phyloP scores from a whole-genome alignment of 495 filamentous ascomycete species.

The Penicillium dipodomyicola region DNA sequence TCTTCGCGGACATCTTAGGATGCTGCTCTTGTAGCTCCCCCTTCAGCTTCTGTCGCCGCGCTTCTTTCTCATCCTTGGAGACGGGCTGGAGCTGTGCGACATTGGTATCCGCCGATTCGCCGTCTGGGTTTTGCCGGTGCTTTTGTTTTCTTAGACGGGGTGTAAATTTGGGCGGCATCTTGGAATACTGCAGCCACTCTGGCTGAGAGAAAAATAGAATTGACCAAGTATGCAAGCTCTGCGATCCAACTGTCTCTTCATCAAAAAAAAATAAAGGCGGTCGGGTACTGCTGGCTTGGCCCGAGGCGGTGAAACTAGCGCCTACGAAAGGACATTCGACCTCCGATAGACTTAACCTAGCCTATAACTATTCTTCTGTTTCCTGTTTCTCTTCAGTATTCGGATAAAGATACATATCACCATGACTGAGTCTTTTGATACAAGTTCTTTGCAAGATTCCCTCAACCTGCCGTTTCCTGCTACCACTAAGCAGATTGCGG shows the following conservation, averaged over 20 bases:
- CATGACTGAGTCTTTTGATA: slow-evolving; percentile 35
- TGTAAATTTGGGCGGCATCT: slow-evolving; percentile 71
- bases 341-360: background rate
- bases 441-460: slow-evolving; percentile 34
- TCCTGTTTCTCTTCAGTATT: background rate
- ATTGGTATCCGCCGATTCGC: slow-evolving; percentile 62
- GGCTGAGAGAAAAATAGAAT: slow-evolving; percentile 15
- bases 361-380: background rate
- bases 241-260: slow-evolving; percentile 17
- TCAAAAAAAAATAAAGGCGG: slow-evolving; percentile 33
- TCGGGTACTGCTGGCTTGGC: slow-evolving; percentile 20
- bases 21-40: slow-evolving; percentile 59
- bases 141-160: slow-evolving; percentile 79
- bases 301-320: slow-evolving; percentile 21
- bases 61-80: slow-evolving; percentile 64
- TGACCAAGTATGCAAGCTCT: slow-evolving; percentile 2
- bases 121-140: slow-evolving; percentile 38
- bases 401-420: background rate
- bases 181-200: slow-evolving; percentile 17
- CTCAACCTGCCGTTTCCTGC: slow-evolving; percentile 70
- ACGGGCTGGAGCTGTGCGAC: slow-evolving; percentile 65
- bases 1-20: slow-evolving; percentile 81
- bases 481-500: slow-evolving; percentile 61
- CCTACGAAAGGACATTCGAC: slow-evolving; percentile 6
- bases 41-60: slow-evolving; percentile 64